Evolutionary conservation across 306 rosid genomes (phyloP).

Genomic region (Cucurbita pepo): DNA sequence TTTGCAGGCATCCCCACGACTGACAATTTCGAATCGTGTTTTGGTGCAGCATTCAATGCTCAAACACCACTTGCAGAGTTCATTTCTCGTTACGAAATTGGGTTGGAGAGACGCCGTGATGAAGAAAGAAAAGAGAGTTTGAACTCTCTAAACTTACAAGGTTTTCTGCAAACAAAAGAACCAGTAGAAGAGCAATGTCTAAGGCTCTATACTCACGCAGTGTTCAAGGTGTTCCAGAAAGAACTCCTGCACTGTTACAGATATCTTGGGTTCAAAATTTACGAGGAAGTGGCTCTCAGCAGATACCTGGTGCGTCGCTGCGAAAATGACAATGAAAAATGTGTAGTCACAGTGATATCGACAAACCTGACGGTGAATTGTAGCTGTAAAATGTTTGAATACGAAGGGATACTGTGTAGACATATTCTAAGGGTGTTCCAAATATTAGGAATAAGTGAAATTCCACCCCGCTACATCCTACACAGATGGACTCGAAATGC

Average conservation of each 20-base stretch:
- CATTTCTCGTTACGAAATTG: slow-evolving; percentile 65
- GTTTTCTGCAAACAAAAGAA: slow-evolving; percentile 86
- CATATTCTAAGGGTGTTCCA: slow-evolving; percentile 77
- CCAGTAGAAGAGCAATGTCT: slow-evolving; percentile 79
- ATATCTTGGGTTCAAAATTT: slow-evolving; percentile 76
- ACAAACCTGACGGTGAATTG: slow-evolving; percentile 43
- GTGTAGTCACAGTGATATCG: slow-evolving; percentile 44
- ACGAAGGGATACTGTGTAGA: slow-evolving; percentile 83
- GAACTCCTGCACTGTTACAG: slow-evolving; percentile 80
- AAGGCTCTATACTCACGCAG: slow-evolving; percentile 61
- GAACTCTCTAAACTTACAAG: slow-evolving; percentile 55
- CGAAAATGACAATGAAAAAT: slow-evolving; percentile 64
- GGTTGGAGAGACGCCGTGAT: slow-evolving; percentile 70
- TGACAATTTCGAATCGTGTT: slow-evolving; percentile 57
- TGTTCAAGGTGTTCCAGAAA: slow-evolving; percentile 77
- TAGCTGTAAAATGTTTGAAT: slow-evolving; percentile 93
- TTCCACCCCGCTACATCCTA: slow-evolving; percentile 66
- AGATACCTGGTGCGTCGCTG: slow-evolving; percentile 71
- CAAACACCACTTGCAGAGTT: slow-evolving; percentile 66
- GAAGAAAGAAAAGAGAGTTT: slow-evolving; percentile 81
- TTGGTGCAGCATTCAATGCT: slow-evolving; percentile 56
- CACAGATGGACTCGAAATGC: slow-evolving; percentile 91
- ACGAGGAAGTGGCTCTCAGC: slow-evolving; percentile 46
- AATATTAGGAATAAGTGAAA: slow-evolving; percentile 64
- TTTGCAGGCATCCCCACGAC: slow-evolving; percentile 75